Evolutionary conservation across 768 basidiomycete species (phyloP), one percentile per base, ranked within the genome.

Genomic region (Termitomyces sp.): DNA sequence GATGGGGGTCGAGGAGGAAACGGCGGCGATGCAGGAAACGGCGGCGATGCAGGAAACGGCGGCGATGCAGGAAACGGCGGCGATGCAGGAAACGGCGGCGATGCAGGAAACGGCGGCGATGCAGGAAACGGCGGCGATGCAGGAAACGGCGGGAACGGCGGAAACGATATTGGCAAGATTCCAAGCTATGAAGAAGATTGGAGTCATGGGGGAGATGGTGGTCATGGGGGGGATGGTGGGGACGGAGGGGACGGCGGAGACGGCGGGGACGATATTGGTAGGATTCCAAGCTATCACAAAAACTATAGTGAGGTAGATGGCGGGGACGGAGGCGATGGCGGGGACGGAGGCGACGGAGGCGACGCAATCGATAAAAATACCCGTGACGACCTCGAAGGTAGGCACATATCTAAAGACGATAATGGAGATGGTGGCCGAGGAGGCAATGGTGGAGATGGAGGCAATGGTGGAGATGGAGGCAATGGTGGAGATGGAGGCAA

Each of bases 401-500:
- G 17, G 6, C 48, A 12, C 22, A 4, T 2, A 12, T 32, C n/a
- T n/a, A 21, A 46, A 10, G 22, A 11, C 24, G 47, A 34, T 4
- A 24, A 38, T n/a, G 37, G n/a, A n/a, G n/a, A n/a, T n/a, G n/a
- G n/a, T n/a, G n/a, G n/a, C n/a, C n/a, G n/a, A n/a, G n/a, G 40
- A n/a, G 50, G 38, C 21, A 37, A 35, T 30, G 54, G 57, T 14
- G 54, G 54, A 11, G 32, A 10, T 11, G 42, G 54, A 26, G 51
- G 54, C 21, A 19, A 47, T 35, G 55, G 48, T 17, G 35, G 35
- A 14, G 14, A 54, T 45, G 54, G 52, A 11, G 57, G 54, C 14
- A 21, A 44, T 26, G 30, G 14, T 30, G 21, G 32, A n/a, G n/a
- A n/a, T n/a, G n/a, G 40, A n/a, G 50, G 38, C 21, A 37, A 35